phyloP scores from a whole-genome alignment of 306 rosid species.

The Malus asiatica region DNA sequence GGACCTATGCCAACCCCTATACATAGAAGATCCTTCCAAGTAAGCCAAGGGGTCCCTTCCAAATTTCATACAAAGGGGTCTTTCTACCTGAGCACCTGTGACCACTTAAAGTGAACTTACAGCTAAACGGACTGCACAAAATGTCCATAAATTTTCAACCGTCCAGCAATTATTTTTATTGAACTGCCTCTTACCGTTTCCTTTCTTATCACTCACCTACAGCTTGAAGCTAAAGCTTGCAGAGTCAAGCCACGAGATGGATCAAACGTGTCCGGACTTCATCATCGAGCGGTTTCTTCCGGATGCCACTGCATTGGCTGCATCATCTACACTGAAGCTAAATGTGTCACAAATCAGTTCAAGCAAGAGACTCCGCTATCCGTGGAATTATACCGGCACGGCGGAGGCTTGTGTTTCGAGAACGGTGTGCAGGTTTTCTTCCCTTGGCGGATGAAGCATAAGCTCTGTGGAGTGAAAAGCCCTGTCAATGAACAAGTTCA shows the following conservation, averaged over 20 bases:
- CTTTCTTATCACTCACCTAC: conserved; percentile 6
- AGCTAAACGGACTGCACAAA: conserved; percentile 44
- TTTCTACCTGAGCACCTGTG: conserved; percentile 32
- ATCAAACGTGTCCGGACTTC: conserved; percentile 47
- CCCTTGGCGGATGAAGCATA: conserved; percentile 69
- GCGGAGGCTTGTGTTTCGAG: conserved; percentile 18
- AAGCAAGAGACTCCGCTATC: background rate
- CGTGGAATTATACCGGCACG: conserved; percentile 17
- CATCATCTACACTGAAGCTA: conserved; percentile 38
- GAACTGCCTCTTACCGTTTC: conserved; percentile 22
- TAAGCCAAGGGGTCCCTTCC: background rate
- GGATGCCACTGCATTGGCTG: conserved; percentile 73
- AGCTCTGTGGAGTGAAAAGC: conserved; percentile 55
- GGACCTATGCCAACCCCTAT: background rate
- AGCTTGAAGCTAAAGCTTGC: conserved; percentile 41
- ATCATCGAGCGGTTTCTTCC: conserved; percentile 82
- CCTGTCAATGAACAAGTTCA: conserved; percentile 37
- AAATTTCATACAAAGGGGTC: conserved; percentile 12
- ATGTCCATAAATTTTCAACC: conserved; percentile 35
- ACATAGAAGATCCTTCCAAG: no score
- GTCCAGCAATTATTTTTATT: conserved; percentile 28
- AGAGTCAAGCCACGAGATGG: conserved; percentile 26
- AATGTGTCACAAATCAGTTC: conserved; percentile 1
- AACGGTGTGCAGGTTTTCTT: conserved; percentile 26
- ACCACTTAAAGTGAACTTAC: conserved; percentile 33